These are phyloP conservation scores for Venturiaceae sp. DNA, from an alignment of 2,329 filamentous ascomycete species.

Conservation along the genomic window DNA sequence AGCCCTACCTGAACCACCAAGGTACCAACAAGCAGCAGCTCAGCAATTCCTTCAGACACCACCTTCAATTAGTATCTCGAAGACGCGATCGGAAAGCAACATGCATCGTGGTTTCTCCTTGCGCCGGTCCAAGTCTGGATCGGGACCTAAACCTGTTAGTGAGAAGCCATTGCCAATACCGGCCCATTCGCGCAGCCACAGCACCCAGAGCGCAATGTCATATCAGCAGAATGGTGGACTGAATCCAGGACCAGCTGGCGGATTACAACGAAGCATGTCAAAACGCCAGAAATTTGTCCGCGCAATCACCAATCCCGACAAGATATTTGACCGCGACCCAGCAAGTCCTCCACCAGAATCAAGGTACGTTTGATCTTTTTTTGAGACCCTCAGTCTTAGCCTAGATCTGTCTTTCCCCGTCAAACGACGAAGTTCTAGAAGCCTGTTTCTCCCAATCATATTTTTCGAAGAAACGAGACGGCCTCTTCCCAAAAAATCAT, in stretches of 20 bases:
- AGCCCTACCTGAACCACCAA: neutral
- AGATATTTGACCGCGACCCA: constrained; percentile 4
- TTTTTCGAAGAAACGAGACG: too few species aligned
- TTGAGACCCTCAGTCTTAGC: neutral
- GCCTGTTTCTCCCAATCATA: too few species aligned
- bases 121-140: neutral
- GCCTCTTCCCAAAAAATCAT: too few species aligned
- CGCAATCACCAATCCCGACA: constrained; percentile 8
- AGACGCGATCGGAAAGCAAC: neutral
- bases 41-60: neutral
- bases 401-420: neutral
- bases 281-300: constrained; percentile 6
- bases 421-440: neutral
- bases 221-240: neutral
- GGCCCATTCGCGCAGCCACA: constrained; percentile 1
- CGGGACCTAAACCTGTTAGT: neutral
- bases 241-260: neutral
- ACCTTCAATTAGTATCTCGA: neutral
- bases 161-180: neutral
- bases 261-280: neutral
- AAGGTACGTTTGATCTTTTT: neutral
- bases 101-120: constrained; percentile 6
- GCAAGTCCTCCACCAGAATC: constrained; percentile 3
- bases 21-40: neutral
- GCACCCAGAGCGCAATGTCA: neutral